Evolutionary conservation across 495 filamentous ascomycete genomes (phyloP).

Genomic region (Xylaria curta): DNA sequence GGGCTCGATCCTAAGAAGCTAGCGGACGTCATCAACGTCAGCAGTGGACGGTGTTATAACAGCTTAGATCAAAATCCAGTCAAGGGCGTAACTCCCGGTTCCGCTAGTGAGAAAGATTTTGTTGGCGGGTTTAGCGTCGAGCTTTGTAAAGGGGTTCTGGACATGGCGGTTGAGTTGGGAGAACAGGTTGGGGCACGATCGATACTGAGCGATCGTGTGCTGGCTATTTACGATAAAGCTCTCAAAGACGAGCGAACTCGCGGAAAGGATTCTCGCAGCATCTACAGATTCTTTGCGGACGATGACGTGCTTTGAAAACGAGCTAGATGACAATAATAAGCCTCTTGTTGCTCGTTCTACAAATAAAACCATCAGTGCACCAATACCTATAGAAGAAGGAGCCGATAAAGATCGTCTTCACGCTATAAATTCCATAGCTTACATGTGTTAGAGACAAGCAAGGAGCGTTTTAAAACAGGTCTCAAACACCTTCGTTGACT

Average conservation of each 20-base stretch:
- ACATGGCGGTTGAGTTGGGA: conserved; percentile 27
- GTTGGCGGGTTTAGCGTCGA: conserved; percentile 30
- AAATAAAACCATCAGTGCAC: not conserved
- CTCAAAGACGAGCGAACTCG: conserved; percentile 25
- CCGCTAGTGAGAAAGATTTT: conserved; percentile 29
- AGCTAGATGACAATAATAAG: not conserved
- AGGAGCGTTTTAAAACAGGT: too few relatives aligned
- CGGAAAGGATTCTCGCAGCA: conserved; percentile 30
- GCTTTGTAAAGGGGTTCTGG: conserved; percentile 28
- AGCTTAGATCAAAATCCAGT: conserved; percentile 31
- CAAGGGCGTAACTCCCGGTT: conserved; percentile 26
- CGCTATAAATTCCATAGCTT: too few relatives aligned
- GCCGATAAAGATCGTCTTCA: too few relatives aligned
- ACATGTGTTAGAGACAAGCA: too few relatives aligned
- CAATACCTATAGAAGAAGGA: not conserved
- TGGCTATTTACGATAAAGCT: conserved; percentile 27
- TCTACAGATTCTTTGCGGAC: conserved; percentile 28
- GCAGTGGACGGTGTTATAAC: conserved; percentile 28
- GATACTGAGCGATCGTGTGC: conserved; percentile 19
- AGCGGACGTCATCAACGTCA: conserved; percentile 29
- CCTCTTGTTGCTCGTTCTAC: not conserved
- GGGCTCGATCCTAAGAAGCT: conserved; percentile 33
- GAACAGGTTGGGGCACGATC: conserved; percentile 25
- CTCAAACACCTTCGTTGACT: too few relatives aligned
- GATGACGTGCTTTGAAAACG: conserved; percentile 14